phyloP scores from a whole-genome alignment of 2,329 filamentous ascomycete species.

The Claviceps purpurea region DNA sequence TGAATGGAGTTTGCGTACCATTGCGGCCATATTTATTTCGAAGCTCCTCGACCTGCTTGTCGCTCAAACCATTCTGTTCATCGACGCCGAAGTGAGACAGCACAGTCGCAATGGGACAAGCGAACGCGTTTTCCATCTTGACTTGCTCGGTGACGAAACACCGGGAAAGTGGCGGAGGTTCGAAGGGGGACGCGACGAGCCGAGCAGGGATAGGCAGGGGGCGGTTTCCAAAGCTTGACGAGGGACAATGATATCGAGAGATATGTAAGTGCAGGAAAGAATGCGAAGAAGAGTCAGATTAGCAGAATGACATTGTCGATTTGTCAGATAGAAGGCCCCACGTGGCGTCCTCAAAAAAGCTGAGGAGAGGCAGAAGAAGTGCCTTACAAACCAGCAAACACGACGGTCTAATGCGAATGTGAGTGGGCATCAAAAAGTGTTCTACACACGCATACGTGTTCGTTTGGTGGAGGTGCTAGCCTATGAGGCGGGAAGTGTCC shows the following conservation, averaged over 20 bases:
- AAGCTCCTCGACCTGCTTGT: slow-evolving; percentile 42
- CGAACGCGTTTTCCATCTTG: slow-evolving; percentile 51
- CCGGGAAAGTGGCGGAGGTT: slow-evolving; percentile 1
- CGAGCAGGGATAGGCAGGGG: slow-evolving; percentile 1
- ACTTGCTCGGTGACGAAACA: slow-evolving; percentile 6
- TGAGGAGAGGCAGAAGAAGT: slow-evolving; percentile 3
- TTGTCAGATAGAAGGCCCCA: slow-evolving; percentile 18
- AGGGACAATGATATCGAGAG: not conserved
- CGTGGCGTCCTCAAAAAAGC: slow-evolving; percentile 16
- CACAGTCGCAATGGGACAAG: slow-evolving; percentile 43
- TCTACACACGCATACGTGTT: slow-evolving; percentile 13
- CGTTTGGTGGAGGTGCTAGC: slow-evolving; percentile 9
- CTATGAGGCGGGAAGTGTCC: slow-evolving; percentile 3
- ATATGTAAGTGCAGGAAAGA: not conserved
- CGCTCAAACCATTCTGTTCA: slow-evolving; percentile 39
- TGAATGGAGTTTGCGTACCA: slow-evolving; percentile 32
- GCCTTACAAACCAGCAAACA: not conserved
- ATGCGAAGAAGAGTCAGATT: slow-evolving; percentile 2
- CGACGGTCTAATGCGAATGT: too few relatives aligned
- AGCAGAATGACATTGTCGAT: slow-evolving; percentile 15
- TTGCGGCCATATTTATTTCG: slow-evolving; percentile 52
- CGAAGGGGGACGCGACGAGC: slow-evolving; percentile 1
- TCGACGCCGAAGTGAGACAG: slow-evolving; percentile 46
- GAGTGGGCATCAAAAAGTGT: slow-evolving; percentile 8
- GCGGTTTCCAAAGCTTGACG: not conserved